Conservation (phyloP, 1,284 basidiomycete species). For the Peniophora sp. region DNA sequence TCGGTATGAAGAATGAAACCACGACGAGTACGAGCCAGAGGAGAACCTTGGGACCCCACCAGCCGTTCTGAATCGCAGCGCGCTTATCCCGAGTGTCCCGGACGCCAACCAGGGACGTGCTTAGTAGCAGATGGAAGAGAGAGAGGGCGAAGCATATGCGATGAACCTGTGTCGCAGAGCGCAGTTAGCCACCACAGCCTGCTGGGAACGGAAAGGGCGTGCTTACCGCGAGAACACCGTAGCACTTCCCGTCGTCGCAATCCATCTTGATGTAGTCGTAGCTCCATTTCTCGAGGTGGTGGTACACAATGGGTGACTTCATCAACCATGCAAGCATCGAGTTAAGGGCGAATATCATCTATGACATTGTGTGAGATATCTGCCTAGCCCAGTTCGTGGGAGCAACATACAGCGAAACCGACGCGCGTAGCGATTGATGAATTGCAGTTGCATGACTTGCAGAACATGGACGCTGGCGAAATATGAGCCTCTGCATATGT, state of each 20-base stretch:
- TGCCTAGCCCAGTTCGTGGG: not conserved
- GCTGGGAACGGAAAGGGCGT: not conserved
- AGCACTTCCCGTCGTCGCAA: slow-evolving; percentile 88
- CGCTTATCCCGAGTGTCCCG: slow-evolving; percentile 86
- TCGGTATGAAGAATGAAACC: slow-evolving; percentile 88
- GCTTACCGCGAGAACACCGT: slow-evolving; percentile 91
- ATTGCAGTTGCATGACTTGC: slow-evolving; percentile 98
- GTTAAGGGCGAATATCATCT: slow-evolving; percentile 94
- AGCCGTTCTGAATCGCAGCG: slow-evolving; percentile 95
- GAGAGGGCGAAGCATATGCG: slow-evolving; percentile 94
- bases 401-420: slow-evolving; percentile 76
- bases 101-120: slow-evolving; percentile 77
- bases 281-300: slow-evolving; percentile 86
- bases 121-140: slow-evolving; percentile 83
- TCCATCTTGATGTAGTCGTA: slow-evolving; percentile 99
- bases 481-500: not conserved
- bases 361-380: slow-evolving; percentile 2
- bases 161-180: slow-evolving; percentile 60
- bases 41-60: slow-evolving; percentile 98
- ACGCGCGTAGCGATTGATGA: slow-evolving; percentile 97
- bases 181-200: not conserved
- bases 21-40: slow-evolving; percentile 75
- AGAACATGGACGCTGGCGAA: slow-evolving; percentile 83
- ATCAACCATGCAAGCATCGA: slow-evolving; percentile 97
- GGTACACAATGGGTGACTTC: slow-evolving; percentile 84